phyloP scores from a whole-genome alignment of 352 stramenopile genomes.

The Elongisporangium undulatum region DNA sequence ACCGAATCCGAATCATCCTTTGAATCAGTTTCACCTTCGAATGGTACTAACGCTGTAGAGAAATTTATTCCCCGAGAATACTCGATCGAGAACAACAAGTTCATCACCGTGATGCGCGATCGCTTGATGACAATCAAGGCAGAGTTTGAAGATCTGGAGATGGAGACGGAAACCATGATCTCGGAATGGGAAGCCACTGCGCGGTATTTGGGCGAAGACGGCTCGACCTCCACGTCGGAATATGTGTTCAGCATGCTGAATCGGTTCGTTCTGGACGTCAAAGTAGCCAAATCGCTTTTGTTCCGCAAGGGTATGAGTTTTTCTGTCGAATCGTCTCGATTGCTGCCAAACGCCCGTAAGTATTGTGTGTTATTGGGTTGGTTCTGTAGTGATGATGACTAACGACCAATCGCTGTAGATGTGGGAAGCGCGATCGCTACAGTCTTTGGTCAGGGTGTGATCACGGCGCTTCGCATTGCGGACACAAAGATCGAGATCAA shows the following conservation, averaged over 20 bases:
- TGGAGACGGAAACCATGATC: slow-evolving; percentile 56
- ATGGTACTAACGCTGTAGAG: background rate
- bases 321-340: slow-evolving; percentile 15
- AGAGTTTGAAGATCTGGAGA: slow-evolving; percentile 53
- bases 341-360: slow-evolving; percentile 44
- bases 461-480: slow-evolving; percentile 49
- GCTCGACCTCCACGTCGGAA: slow-evolving; percentile 50
- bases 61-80: slow-evolving; percentile 45
- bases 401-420: slow-evolving; percentile 14
- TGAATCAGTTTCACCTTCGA: background rate
- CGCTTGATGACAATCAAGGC: slow-evolving; percentile 47
- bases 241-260: slow-evolving; percentile 68
- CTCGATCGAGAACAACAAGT: slow-evolving; percentile 41
- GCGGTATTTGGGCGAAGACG: slow-evolving; percentile 65
- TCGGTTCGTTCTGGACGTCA: slow-evolving; percentile 73
- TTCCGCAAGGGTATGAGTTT: slow-evolving; percentile 58
- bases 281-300: slow-evolving; percentile 58
- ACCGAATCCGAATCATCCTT: background rate
- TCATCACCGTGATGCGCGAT: slow-evolving; percentile 47
- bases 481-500: slow-evolving; percentile 61
- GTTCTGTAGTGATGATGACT: background rate
- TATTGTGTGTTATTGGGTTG: slow-evolving; percentile 3
- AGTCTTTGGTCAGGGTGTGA: slow-evolving; percentile 48
- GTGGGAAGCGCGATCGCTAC: slow-evolving; percentile 67
- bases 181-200: slow-evolving; percentile 59